Percentiles rank a stretch among this genome's conserved stretches.
phyloP scores from a whole-genome alignment of 768 basidiomycete genomes.

The Boletus patriciae region DNA sequence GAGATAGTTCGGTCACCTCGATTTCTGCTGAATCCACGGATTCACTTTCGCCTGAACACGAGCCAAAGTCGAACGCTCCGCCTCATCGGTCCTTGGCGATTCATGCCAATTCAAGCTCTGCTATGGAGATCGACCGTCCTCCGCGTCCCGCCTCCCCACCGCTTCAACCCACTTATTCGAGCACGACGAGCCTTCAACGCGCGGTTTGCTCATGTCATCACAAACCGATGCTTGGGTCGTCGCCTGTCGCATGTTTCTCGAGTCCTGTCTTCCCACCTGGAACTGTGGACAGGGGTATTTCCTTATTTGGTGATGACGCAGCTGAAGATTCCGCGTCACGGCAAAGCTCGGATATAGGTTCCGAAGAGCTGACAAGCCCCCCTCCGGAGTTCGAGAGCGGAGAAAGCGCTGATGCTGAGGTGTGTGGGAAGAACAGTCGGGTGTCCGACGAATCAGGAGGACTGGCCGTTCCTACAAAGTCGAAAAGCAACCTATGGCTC shows the following conservation, averaged over 20 bases:
- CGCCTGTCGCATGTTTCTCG: conserved; percentile 22
- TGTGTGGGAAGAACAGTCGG: conserved; percentile 5
- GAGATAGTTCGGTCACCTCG: conserved; percentile 34
- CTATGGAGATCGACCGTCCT: conserved; percentile 31
- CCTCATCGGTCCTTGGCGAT: conserved; percentile 9
- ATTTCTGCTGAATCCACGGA: conserved; percentile 25
- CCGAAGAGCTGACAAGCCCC: conserved; percentile 13
- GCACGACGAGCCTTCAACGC: background rate
- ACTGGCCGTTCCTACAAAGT: background rate
- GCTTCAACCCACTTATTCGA: conserved; percentile 9
- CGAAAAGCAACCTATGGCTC: background rate
- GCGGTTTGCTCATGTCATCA: background rate
- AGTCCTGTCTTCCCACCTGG: conserved; percentile 14
- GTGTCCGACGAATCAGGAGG: conserved; percentile 10
- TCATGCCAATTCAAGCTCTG: conserved; percentile 6
- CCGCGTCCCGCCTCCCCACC: conserved; percentile 22
- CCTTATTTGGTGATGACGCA: conserved; percentile 3
- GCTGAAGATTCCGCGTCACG: conserved; percentile 10
- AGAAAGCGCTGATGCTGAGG: conserved; percentile 13
- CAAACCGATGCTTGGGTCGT: conserved; percentile 12
- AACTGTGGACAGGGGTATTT: background rate
- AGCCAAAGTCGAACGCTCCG: background rate
- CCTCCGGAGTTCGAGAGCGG: conserved; percentile 18
- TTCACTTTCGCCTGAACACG: conserved; percentile 11
- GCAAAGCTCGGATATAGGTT: conserved; percentile 14